Evolutionary conservation across 1,139 yeast species (phyloP).

Genomic region (Scheffersomyces stambukii): DNA sequence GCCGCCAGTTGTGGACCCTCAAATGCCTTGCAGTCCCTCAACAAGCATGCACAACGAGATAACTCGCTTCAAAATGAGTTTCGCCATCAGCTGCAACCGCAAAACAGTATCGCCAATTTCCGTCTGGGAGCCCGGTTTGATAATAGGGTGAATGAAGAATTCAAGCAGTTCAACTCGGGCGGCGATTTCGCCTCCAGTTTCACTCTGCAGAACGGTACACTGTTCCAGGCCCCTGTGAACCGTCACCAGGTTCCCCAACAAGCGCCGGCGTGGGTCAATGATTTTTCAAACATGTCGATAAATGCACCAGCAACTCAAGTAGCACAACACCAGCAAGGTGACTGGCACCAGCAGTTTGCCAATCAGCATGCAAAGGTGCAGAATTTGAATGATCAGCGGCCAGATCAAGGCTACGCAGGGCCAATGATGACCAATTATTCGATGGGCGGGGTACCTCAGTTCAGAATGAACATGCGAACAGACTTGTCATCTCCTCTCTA

Average conservation of each 20-base stretch:
- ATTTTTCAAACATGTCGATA: constrained; percentile 26
- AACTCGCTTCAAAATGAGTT: constrained; percentile 28
- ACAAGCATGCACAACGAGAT: constrained; percentile 31
- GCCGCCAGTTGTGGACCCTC: constrained; percentile 36
- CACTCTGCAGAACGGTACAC: constrained; percentile 13
- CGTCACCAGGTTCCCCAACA: constrained; percentile 9
- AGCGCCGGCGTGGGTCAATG: constrained; percentile 27
- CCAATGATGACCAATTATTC: constrained; percentile 10
- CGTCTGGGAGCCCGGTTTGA: constrained; percentile 18
- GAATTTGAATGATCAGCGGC: constrained; percentile 10
- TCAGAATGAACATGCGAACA: constrained; percentile 8
- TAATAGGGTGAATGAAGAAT: constrained; percentile 29
- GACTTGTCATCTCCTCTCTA: constrained; percentile 8
- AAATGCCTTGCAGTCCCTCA: constrained; percentile 30
- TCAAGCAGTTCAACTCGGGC: constrained; percentile 24
- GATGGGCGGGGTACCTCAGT: constrained; percentile 6
- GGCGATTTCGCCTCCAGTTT: constrained; percentile 20
- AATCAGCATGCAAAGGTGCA: constrained; percentile 12
- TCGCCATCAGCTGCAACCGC: constrained; percentile 7
- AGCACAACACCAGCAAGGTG: constrained; percentile 9
- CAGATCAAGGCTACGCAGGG: constrained; percentile 3
- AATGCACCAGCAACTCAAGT: constrained; percentile 8
- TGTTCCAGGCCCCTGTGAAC: constrained; percentile 8
- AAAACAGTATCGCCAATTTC: constrained; percentile 10
- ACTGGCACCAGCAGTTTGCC: constrained; percentile 30